These are phyloP conservation scores for Coprinellus micaceus DNA, from an alignment of 768 basidiomycete genomes.

Conservation along the genomic window DNA sequence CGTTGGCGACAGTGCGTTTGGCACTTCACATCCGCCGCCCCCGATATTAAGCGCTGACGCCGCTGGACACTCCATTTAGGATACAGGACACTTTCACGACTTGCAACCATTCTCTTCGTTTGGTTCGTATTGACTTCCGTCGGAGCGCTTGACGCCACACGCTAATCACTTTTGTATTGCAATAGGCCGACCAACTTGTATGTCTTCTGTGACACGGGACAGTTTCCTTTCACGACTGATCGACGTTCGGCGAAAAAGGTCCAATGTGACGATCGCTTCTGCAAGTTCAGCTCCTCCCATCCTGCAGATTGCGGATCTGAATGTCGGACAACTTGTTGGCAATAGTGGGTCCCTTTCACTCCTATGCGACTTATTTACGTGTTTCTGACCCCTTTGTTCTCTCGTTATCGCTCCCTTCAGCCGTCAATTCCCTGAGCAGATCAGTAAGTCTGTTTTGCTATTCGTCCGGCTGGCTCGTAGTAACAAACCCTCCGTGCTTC, in stretches of 20 bases:
- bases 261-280: conserved; percentile 58
- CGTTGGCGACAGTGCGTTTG: conserved; percentile 61
- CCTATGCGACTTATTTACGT: conserved; percentile 3
- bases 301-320: conserved; percentile 54
- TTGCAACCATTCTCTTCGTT: conserved; percentile 52
- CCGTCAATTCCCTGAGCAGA: conserved; percentile 59
- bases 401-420: background rate
- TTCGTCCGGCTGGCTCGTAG: background rate
- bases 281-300: conserved; percentile 70
- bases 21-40: conserved; percentile 8
- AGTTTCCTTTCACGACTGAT: background rate
- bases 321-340: conserved; percentile 68
- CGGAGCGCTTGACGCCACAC: background rate
- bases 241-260: conserved; percentile 39
- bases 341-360: conserved; percentile 52
- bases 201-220: conserved; percentile 14
- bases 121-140: conserved; percentile 37
- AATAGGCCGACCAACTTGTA: conserved; percentile 62
- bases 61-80: conserved; percentile 35
- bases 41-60: conserved; percentile 9
- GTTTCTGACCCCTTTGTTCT: background rate
- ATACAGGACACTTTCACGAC: conserved; percentile 58
- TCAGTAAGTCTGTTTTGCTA: conserved; percentile 44
- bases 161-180: conserved; percentile 5
- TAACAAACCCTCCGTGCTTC: background rate